A percentile compares a stretch with the other conserved stretches of the same genome.
Conservation (phyloP, 2,329 filamentous ascomycete genomes). For the Nemania sp. region DNA sequence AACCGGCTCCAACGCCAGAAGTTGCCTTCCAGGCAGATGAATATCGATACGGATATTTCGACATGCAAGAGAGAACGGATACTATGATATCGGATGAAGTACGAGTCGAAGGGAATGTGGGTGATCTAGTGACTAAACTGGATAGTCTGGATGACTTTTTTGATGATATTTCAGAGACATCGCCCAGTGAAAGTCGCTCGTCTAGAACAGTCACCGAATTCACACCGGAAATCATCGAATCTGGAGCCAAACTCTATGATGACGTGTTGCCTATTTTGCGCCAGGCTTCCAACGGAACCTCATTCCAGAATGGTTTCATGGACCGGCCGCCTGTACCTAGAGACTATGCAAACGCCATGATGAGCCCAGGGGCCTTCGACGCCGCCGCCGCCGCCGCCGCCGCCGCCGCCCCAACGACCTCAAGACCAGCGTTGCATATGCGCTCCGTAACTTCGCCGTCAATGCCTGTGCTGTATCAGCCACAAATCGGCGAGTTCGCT, state of each 20-base stretch:
- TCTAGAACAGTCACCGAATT: slow-evolving; percentile 69
- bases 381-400: slow-evolving; percentile 43
- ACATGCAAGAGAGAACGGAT: slow-evolving; percentile 72
- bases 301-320: slow-evolving; percentile 86
- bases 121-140: slow-evolving; percentile 79
- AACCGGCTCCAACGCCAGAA: slow-evolving; percentile 75
- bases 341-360: slow-evolving; percentile 65
- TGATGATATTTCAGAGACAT: slow-evolving; percentile 66
- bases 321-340: slow-evolving; percentile 70
- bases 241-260: slow-evolving; percentile 83
- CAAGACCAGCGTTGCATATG: slow-evolving; percentile 72
- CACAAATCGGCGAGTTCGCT: slow-evolving; percentile 63
- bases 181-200: slow-evolving; percentile 65
- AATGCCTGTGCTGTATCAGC: slow-evolving; percentile 58
- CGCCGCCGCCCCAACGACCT: slow-evolving; percentile 36
- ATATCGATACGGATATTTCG: slow-evolving; percentile 80
- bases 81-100: slow-evolving; percentile 92
- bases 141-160: slow-evolving; percentile 84
- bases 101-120: slow-evolving; percentile 72
- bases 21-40: slow-evolving; percentile 94
- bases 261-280: slow-evolving; percentile 89
- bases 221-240: slow-evolving; percentile 68
- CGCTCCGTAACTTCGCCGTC: slow-evolving; percentile 85
- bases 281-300: slow-evolving; percentile 78
- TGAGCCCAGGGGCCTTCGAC: slow-evolving; percentile 66